phyloP scores from a whole-genome alignment of 257 asterid species.

The Solanum piurae region DNA sequence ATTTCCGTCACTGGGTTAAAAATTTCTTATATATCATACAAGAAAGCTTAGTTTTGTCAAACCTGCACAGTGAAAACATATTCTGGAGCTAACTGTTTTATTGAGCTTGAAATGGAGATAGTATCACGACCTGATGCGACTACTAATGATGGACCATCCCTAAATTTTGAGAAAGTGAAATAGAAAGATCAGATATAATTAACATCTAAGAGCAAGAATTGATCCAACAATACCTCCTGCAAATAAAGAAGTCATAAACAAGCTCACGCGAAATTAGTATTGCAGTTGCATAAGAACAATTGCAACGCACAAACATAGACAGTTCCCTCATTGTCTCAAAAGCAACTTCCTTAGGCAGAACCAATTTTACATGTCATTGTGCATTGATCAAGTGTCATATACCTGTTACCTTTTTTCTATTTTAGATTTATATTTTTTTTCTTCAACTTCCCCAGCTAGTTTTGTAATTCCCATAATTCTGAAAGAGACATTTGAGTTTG shows the following conservation, averaged over 20 bases:
- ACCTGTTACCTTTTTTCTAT: neutral
- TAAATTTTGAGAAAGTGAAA: constrained; percentile 13
- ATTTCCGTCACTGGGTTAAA: neutral
- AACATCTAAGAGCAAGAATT: neutral
- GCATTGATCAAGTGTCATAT: neutral
- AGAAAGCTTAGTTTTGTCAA: constrained; percentile 11
- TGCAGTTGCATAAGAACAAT: neutral
- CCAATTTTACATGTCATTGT: neutral
- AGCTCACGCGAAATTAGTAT: neutral
- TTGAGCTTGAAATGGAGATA: constrained; percentile 49
- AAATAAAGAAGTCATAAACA: neutral
- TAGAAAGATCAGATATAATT: neutral
- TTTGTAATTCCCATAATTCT: neutral
- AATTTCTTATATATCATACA: neutral
- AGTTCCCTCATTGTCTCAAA: neutral
- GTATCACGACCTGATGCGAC: constrained; percentile 91
- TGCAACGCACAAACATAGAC: neutral
- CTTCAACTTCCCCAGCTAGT: neutral
- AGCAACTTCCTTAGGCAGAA: neutral
- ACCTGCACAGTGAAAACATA: constrained; percentile 79
- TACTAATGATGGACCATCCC: constrained; percentile 79
- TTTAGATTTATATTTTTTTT: neutral
- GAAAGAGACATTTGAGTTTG: neutral
- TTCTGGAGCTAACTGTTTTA: constrained; percentile 60
- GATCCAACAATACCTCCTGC: neutral